Conservation (phyloP, 805 yeast species). For the Starmerella vitae region DNA sequence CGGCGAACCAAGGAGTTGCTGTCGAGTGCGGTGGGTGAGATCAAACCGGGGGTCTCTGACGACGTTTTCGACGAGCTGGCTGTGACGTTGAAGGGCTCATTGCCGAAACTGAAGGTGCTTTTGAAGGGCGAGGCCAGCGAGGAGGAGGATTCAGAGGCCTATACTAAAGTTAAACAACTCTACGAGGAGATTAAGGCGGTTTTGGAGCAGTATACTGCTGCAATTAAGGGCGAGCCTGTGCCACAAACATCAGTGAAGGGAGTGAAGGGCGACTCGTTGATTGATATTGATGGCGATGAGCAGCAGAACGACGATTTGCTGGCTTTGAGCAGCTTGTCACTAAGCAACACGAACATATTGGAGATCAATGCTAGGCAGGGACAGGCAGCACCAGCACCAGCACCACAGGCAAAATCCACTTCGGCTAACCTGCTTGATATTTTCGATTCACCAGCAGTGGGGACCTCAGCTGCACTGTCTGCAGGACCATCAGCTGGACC, state of each 20-base stretch:
- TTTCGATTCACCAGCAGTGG: not conserved
- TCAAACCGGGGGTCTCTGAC: constrained; percentile 29
- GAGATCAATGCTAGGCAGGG: not conserved
- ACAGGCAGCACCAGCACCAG: not conserved
- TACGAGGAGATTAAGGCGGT: constrained; percentile 66
- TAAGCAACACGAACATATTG: constrained; percentile 15
- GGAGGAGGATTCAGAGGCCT: constrained; percentile 44
- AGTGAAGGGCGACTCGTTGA: constrained; percentile 32
- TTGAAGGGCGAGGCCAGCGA: constrained; percentile 64
- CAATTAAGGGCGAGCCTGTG: constrained; percentile 50
- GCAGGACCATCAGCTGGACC: constrained; percentile 21
- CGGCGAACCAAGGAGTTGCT: constrained; percentile 76
- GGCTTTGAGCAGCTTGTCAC: constrained; percentile 35
- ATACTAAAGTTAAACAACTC: constrained; percentile 48
- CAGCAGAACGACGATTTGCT: constrained; percentile 43
- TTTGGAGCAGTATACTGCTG: constrained; percentile 48
- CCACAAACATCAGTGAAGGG: constrained; percentile 25
- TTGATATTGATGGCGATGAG: constrained; percentile 51
- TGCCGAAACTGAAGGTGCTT: constrained; percentile 74
- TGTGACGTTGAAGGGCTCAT: constrained; percentile 64
- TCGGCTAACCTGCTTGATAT: not conserved
- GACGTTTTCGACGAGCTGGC: constrained; percentile 74
- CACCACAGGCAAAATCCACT: not conserved
- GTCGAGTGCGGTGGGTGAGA: constrained; percentile 59
- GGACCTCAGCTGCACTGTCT: constrained; percentile 1